phyloP scores from a whole-genome alignment of 805 yeast species.

The Saccharomycopsis fodiens region DNA sequence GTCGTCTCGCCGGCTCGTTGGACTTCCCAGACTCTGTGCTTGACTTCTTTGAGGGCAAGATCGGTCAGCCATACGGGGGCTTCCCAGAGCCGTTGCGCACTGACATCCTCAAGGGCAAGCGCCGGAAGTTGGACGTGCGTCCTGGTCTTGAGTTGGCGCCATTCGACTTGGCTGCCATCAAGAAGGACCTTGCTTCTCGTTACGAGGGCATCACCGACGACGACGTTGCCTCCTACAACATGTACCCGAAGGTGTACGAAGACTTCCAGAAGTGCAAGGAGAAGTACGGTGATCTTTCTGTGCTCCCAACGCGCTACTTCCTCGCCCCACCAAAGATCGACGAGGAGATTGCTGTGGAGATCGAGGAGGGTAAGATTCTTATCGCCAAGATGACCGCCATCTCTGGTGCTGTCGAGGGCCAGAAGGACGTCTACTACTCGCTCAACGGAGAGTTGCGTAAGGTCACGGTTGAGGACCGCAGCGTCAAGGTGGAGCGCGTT shows the following conservation, averaged over 20 bases:
- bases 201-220: constrained; percentile 76
- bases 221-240: constrained; percentile 91
- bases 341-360: constrained; percentile 82
- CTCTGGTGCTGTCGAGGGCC: constrained; percentile 78
- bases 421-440: constrained; percentile 95
- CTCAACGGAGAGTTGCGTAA: constrained; percentile 98
- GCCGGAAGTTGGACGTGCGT: constrained; percentile 80
- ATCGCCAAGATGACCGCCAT: constrained; percentile 88
- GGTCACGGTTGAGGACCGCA: constrained; percentile 83
- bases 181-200: constrained; percentile 65
- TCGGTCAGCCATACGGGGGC: constrained; percentile 99
- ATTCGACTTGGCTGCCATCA: constrained; percentile 64
- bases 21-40: constrained; percentile 98
- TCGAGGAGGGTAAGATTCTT: constrained; percentile 91
- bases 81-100: constrained; percentile 99
- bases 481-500: constrained; percentile 75
- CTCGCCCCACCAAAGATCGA: constrained; percentile 80
- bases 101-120: constrained; percentile 76
- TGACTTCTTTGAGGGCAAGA: constrained; percentile 97
- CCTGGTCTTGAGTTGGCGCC: constrained; percentile 92
- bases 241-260: constrained; percentile 98
- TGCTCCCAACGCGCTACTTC: constrained; percentile 88
- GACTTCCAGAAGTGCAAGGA: constrained; percentile 67
- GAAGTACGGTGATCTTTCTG: constrained; percentile 86
- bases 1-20: constrained; percentile 76